A percentile compares a stretch with the other conserved stretches of the same genome.
Conservation (phyloP, 164 flowering plant species). For the Magnolia sinica region DNA sequence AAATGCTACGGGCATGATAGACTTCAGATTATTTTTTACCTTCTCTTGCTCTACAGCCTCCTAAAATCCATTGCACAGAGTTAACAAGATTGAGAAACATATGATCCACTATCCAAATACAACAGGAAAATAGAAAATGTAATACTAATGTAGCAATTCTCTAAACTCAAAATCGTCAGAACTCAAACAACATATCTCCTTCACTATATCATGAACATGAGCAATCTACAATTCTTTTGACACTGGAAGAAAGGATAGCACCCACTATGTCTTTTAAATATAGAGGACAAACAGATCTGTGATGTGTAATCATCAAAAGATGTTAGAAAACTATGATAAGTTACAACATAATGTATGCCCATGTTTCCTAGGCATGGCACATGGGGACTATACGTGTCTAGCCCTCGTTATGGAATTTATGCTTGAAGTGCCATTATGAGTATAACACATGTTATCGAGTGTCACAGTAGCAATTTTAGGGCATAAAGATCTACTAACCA, state of each 20-base stretch:
- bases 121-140: neutral
- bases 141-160: neutral
- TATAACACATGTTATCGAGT: no score
- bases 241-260: neutral
- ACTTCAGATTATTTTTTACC: constrained; percentile 42
- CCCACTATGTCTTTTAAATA: neutral
- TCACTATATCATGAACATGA: neutral
- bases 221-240: neutral
- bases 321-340: no score
- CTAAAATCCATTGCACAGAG: constrained; percentile 26
- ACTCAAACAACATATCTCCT: neutral
- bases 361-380: no score
- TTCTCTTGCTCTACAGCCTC: constrained; percentile 47
- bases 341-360: no score
- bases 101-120: neutral
- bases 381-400: no score
- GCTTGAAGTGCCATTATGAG: no score
- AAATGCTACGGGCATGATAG: constrained; percentile 83
- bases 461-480: no score
- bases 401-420: no score
- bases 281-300: neutral
- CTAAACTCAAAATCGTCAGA: neutral
- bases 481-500: no score
- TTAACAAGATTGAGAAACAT: neutral
- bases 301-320: no score